These are phyloP conservation scores for Aspergillus sergii DNA, from an alignment of 2,329 filamentous ascomycete species.

Conservation along the genomic window DNA sequence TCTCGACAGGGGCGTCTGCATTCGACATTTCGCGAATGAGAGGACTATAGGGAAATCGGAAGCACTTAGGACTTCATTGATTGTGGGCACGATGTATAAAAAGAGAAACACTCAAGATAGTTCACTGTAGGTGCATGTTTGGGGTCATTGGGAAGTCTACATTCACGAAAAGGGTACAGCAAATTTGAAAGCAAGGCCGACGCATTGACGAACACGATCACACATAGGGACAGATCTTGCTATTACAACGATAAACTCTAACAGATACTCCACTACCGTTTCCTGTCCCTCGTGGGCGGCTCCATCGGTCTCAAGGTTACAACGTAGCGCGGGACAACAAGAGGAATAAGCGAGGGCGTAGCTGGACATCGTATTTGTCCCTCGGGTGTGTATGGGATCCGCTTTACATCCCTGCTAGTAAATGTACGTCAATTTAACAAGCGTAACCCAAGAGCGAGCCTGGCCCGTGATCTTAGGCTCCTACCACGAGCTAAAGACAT, in stretches of 20 bases:
- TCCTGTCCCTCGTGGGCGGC: neutral
- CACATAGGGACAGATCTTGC: slow-evolving; percentile 3
- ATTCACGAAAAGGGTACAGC: neutral
- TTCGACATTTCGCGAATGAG: slow-evolving; percentile 23
- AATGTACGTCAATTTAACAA: slow-evolving; percentile 4
- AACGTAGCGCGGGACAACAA: neutral
- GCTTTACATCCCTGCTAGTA: slow-evolving; percentile 2
- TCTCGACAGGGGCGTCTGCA: slow-evolving; percentile 12
- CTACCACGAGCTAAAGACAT: slow-evolving; percentile 1
- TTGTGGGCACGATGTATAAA: neutral
- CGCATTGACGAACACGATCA: slow-evolving; percentile 3
- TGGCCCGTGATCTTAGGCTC: neutral
- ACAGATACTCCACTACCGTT: slow-evolving; percentile 3
- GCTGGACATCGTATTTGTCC: slow-evolving; percentile 2
- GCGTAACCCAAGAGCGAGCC: neutral
- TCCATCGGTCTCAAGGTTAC: slow-evolving; percentile 8
- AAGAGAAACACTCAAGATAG: neutral
- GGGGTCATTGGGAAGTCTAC: neutral
- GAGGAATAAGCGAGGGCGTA: slow-evolving; percentile 8
- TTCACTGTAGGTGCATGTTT: slow-evolving; percentile 6
- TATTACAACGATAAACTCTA: slow-evolving; percentile 1
- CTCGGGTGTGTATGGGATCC: slow-evolving; percentile 9
- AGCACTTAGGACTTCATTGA: slow-evolving; percentile 1
- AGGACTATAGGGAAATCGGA: neutral
- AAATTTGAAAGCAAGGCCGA: neutral